Base-by-base conservation (phyloP, 2,329 filamentous ascomycete genomes). In the Truncatella angustata region DNA sequence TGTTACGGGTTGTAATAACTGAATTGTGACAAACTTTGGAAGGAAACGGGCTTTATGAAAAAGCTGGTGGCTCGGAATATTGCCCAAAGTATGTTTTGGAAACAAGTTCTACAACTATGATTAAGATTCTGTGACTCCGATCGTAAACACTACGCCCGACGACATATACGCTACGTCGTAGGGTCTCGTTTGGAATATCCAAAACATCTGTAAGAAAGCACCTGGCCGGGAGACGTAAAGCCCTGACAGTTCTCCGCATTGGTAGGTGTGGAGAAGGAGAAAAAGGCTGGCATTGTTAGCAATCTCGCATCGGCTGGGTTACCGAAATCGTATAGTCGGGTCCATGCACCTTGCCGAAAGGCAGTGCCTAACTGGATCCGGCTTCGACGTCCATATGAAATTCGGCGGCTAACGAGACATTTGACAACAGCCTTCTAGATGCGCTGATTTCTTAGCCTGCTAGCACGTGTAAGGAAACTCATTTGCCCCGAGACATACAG, bases 291-390 rank as follows among this genome's bases (percentile, higher is more conserved):
- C 2, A n/a, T 28, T 16, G 24, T 14, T 26, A 23, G 20, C 40
- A 24, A 46, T 46, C 43, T 46, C 16, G 43, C 43, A 46, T 46
- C 43, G 43, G 43, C 43, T 24, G 16, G 34, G 26, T 12, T 46
- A n/a, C 43, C 43, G 43, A 26, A 34, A 32, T 46, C 23, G 43
- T 46, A 46, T 35, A 46, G 26, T 46, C 43, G 43, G 12, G 16
- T 24, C 43, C 43, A 35, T 12, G 30, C 26, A 18, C 43, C 43
- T n/a, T 46, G 43, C 16, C 26, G 43, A 46, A 28, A 44, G 23
- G 43, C 24, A n/a, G 21, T n/a, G 18, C 26, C 43, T 24, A 28
- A 21, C 28, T 14, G 7, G 28, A 39, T 39, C 3, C 36, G 36
- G 36, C 36, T 39, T 16, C 36, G 6, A 39, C 6, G 36, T 32